Evolutionary conservation across 2,329 filamentous ascomycete genomes (phyloP), one percentile per base, ranked within the genome.

Genomic region (Xylariaceae sp.): DNA sequence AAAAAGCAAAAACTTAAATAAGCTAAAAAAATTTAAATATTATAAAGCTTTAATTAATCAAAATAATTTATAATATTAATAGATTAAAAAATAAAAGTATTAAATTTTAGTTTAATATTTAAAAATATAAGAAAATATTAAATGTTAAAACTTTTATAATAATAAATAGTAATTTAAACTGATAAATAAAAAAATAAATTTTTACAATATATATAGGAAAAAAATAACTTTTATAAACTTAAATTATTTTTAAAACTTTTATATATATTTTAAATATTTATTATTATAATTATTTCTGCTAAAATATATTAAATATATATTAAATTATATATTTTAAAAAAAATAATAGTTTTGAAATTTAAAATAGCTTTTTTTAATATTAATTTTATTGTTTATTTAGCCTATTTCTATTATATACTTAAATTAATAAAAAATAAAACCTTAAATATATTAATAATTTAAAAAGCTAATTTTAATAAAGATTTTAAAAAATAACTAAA

Each of bases 391-490:
- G 19, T 36, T 8, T 8, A 36, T 17, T 17, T 17, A 36, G 14
- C 34, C 19, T 16, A 16, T 36, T 36, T 36, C 17, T 20, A 20
- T 8, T 8, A 36, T 36, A 36, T 36, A 36, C 8, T 36, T 36
- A 36, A 36, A 8, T 36, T 36, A 36, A 36, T 36, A 36, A 36
- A 36, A 36, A 36, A 36, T 36, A 36, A 36, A 16, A 36, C 8
- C 8, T 17, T 36, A 36, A 17, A 36, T 17, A 17, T 36, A n/a
- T 20, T 36, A 16, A 36, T 36, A 36, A 36, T 36, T 36, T 36
- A 36, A 36, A 36, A 36, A 36, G 19, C 19, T 36, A 36, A 36
- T 20, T 36, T 36, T 8, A 36, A 36, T 8, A 36, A 36, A 36
- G 10, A n/a, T 17, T 7, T 16, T 36, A 36, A 36, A 17, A 7